Conservation (phyloP, 2,329 filamentous ascomycete genomes). For the Aspergillus sclerotialis region DNA sequence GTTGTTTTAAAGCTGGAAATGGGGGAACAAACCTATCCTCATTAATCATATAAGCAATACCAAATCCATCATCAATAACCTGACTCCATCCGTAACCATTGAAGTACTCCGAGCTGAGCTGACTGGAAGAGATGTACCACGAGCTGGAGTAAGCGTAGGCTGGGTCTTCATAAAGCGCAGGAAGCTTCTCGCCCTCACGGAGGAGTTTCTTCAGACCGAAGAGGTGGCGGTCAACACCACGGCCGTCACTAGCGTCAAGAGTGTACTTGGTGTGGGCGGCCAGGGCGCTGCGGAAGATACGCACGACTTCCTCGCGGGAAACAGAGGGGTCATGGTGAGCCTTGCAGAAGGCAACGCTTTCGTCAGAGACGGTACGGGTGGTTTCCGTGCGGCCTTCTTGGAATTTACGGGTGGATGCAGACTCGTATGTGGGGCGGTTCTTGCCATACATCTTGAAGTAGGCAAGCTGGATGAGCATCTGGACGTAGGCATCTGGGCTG, state of each 20-base stretch:
- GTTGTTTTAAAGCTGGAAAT: neutral
- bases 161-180: constrained; percentile 78
- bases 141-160: constrained; percentile 75
- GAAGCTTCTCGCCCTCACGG: constrained; percentile 70
- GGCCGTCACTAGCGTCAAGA: constrained; percentile 77
- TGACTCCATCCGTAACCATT: constrained; percentile 99
- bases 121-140: constrained; percentile 84
- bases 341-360: constrained; percentile 82
- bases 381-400: constrained; percentile 95
- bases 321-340: constrained; percentile 67
- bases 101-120: constrained; percentile 94
- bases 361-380: constrained; percentile 84
- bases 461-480: constrained; percentile 96
- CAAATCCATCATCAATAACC: constrained; percentile 91
- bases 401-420: constrained; percentile 88
- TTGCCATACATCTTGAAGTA: constrained; percentile 99
- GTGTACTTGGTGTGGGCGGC: constrained; percentile 86
- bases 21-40: constrained; percentile 67
- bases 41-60: constrained; percentile 99
- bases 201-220: constrained; percentile 93
- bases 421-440: constrained; percentile 96
- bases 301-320: constrained; percentile 58
- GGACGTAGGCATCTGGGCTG: constrained; percentile 93
- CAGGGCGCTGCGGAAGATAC: constrained; percentile 75
- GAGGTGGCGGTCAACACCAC: constrained; percentile 92